Evolutionary conservation across 495 filamentous ascomycete genomes (phyloP).

Genomic region (Penicillium bialowiezense): DNA sequence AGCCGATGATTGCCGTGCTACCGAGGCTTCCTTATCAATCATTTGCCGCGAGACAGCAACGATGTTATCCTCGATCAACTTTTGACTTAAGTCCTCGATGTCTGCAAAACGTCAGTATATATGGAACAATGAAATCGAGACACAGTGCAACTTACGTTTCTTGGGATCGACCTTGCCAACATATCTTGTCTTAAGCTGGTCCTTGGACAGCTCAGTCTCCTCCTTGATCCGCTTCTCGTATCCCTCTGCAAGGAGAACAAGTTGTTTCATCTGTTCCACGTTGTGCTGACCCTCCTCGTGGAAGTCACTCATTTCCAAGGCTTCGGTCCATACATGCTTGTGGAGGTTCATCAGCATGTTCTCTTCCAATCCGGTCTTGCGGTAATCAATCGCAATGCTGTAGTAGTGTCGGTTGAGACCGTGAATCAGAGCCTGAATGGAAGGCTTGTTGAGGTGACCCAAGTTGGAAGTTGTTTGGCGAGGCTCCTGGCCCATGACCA

Average conservation of each 20-base stretch:
- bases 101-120: slow-evolving; percentile 47
- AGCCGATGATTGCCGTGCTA: slow-evolving; percentile 48
- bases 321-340: slow-evolving; percentile 99
- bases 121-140: neutral
- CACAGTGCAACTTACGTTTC: slow-evolving; percentile 64
- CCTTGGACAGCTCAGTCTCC: slow-evolving; percentile 93
- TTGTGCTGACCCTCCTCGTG: slow-evolving; percentile 77
- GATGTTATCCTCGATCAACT: slow-evolving; percentile 98
- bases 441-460: slow-evolving; percentile 97
- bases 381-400: slow-evolving; percentile 95
- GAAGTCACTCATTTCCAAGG: slow-evolving; percentile 96
- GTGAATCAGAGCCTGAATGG: slow-evolving; percentile 98
- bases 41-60: slow-evolving; percentile 94
- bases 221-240: slow-evolving; percentile 99
- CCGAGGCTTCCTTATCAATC: slow-evolving; percentile 96
- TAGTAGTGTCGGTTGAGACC: slow-evolving; percentile 98
- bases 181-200: slow-evolving; percentile 97
- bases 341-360: slow-evolving; percentile 99
- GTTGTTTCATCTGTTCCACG: slow-evolving; percentile 77
- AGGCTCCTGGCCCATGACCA: slow-evolving; percentile 98
- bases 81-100: slow-evolving; percentile 91
- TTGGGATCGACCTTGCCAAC: slow-evolving; percentile 98
- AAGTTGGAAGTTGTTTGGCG: slow-evolving; percentile 96
- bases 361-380: slow-evolving; percentile 96
- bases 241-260: slow-evolving; percentile 87